Conservation (phyloP, 352 stramenopile genomes). For the Aphanomyces cochlioides region DNA sequence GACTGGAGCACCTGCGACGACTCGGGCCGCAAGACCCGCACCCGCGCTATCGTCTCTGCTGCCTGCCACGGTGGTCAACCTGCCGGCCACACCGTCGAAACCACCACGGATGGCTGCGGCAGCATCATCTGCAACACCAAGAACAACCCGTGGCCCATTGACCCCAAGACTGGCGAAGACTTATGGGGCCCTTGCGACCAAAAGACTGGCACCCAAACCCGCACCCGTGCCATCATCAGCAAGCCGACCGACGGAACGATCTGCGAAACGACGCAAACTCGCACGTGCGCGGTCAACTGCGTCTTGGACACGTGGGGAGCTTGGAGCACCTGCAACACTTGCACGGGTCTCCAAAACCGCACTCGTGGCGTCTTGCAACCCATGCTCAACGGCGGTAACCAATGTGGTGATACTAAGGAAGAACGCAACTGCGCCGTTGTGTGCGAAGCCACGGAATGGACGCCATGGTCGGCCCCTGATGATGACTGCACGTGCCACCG, state of each 20-base stretch:
- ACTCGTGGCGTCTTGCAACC: not conserved
- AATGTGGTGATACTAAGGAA: slow-evolving; percentile 14
- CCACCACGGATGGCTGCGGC: not conserved
- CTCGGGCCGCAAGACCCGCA: slow-evolving; percentile 10
- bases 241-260: not conserved
- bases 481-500: slow-evolving; percentile 6
- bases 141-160: slow-evolving; percentile 16
- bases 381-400: slow-evolving; percentile 18
- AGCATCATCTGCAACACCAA: slow-evolving; percentile 7
- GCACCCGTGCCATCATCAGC: not conserved
- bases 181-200: slow-evolving; percentile 3
- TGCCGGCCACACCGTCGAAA: slow-evolving; percentile 4
- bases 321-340: slow-evolving; percentile 17
- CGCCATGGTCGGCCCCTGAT: slow-evolving; percentile 7
- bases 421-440: slow-evolving; percentile 4
- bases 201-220: slow-evolving; percentile 5
- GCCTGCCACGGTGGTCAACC: slow-evolving; percentile 9
- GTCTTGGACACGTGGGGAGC: not conserved
- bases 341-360: slow-evolving; percentile 20
- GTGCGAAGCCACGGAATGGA: slow-evolving; percentile 20
- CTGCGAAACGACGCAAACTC: slow-evolving; percentile 5
- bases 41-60: not conserved
- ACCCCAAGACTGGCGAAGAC: not conserved
- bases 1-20: slow-evolving; percentile 18
- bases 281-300: slow-evolving; percentile 17